Evolutionary conservation across 2,329 filamentous ascomycete species (phyloP).

Genomic region (Alternaria gansuensis): DNA sequence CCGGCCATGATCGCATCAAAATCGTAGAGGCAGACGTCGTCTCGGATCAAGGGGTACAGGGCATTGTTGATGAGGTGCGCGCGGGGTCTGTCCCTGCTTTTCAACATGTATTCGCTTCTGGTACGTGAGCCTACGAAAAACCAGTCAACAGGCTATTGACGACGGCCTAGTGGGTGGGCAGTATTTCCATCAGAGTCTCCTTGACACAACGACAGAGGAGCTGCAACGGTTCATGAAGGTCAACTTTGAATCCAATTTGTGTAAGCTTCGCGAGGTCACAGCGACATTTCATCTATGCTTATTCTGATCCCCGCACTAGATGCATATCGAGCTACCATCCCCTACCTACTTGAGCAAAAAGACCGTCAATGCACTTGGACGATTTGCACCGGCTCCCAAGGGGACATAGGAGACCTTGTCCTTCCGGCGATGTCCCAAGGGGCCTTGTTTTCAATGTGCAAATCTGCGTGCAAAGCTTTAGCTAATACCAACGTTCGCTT

Average conservation of each 20-base stretch:
- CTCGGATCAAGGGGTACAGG: slow-evolving; percentile 13
- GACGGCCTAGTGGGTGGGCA: slow-evolving; percentile 15
- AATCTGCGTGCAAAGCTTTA: slow-evolving; percentile 43
- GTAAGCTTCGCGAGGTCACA: slow-evolving; percentile 4
- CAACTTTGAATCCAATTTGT: slow-evolving; percentile 18
- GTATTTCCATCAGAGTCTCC: slow-evolving; percentile 1
- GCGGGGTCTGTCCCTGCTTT: slow-evolving; percentile 17
- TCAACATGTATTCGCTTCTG: slow-evolving; percentile 21
- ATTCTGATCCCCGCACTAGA: slow-evolving; percentile 7
- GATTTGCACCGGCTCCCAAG: slow-evolving; percentile 19
- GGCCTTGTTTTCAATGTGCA: slow-evolving; percentile 50
- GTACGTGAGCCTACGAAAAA: slow-evolving; percentile 10
- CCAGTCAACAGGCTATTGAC: neutral
- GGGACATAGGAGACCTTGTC: slow-evolving; percentile 8
- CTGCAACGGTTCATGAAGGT: slow-evolving; percentile 6
- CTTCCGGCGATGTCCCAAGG: slow-evolving; percentile 42
- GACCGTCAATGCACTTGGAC: slow-evolving; percentile 14
- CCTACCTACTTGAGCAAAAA: slow-evolving; percentile 21
- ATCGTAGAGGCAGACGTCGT: slow-evolving; percentile 13
- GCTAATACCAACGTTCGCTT: slow-evolving; percentile 50
- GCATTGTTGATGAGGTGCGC: slow-evolving; percentile 17
- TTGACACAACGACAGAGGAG: slow-evolving; percentile 6
- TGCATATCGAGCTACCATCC: slow-evolving; percentile 19
- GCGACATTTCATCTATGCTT: neutral
- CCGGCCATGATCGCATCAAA: slow-evolving; percentile 12